A percentile compares a stretch with the other conserved stretches of the same genome.
phyloP scores from a whole-genome alignment of 140 eudicot genomes.

The Anethum foeniculum region DNA sequence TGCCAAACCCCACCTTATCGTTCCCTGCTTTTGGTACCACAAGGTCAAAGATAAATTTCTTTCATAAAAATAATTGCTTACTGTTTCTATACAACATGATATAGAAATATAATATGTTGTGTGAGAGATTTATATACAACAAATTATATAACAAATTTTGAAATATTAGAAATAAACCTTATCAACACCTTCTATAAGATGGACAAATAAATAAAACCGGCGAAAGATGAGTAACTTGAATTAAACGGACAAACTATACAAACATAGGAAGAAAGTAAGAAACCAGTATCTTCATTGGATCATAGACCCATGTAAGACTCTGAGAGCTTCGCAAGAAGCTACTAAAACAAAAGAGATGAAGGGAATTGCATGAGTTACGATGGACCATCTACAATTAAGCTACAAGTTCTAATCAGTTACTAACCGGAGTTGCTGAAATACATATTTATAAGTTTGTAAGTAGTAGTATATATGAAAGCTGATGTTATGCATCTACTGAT shows the following conservation, averaged over 20 bases:
- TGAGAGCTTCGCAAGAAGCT: background rate
- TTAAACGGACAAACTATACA: background rate
- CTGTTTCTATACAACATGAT: background rate
- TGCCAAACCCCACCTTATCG: background rate
- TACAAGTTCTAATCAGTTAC: background rate
- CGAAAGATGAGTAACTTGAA: background rate
- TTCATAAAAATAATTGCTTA: background rate
- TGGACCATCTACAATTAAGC: background rate
- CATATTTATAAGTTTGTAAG: background rate
- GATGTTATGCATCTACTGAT: conserved; percentile 10
- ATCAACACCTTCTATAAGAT: too few relatives aligned
- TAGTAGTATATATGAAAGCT: background rate
- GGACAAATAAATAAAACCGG: background rate
- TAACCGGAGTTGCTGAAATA: background rate
- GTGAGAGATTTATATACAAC: too few relatives aligned
- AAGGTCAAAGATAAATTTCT: background rate
- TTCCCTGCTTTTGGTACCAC: background rate
- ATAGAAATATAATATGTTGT: too few relatives aligned
- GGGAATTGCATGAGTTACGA: background rate
- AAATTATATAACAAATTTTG: too few relatives aligned
- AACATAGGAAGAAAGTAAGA: conserved; percentile 1
- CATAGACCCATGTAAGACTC: background rate
- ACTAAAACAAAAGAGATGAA: background rate
- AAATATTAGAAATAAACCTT: too few relatives aligned
- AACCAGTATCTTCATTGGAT: conserved; percentile 2